Evolutionary conservation across 108 stramenopile genomes (phyloP).

Genomic region (Skeletonema grethae): DNA sequence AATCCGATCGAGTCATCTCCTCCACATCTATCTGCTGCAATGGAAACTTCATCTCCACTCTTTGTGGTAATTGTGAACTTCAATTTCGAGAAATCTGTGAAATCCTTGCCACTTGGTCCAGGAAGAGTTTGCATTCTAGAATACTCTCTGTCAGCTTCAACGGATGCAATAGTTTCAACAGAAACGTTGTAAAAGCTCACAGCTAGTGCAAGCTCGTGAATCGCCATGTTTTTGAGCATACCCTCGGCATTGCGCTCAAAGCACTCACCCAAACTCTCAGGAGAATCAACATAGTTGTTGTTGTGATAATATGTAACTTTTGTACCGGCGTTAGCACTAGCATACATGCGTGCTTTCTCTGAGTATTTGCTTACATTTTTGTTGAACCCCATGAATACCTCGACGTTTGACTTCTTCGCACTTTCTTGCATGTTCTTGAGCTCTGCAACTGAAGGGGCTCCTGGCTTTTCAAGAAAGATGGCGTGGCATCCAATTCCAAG

Average conservation of each 20-base stretch:
- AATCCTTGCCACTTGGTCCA: constrained; percentile 46
- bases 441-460: constrained; percentile 79
- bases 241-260: constrained; percentile 87
- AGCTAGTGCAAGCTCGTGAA: constrained; percentile 81
- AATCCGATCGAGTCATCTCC: constrained; percentile 75
- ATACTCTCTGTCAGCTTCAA: constrained; percentile 65
- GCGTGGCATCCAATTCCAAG: constrained; percentile 51
- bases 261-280: constrained; percentile 69
- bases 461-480: constrained; percentile 87
- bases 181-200: constrained; percentile 81
- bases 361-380: constrained; percentile 85
- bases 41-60: constrained; percentile 57
- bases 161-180: constrained; percentile 65
- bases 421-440: constrained; percentile 59
- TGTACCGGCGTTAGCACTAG: constrained; percentile 24
- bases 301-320: constrained; percentile 80
- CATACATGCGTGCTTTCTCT: constrained; percentile 52
- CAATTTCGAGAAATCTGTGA: constrained; percentile 75
- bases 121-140: constrained; percentile 50
- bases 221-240: constrained; percentile 92
- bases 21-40: constrained; percentile 87
- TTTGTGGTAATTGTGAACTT: constrained; percentile 73
- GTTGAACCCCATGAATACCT: constrained; percentile 85
- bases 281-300: constrained; percentile 66
- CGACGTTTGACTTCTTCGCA: constrained; percentile 42